A percentile compares a stretch with the other conserved stretches of the same genome.
Evolutionary conservation across 225 moss, liverwort and hornwort genomes (phyloP).

Genomic region (Marchantia paleacea): DNA sequence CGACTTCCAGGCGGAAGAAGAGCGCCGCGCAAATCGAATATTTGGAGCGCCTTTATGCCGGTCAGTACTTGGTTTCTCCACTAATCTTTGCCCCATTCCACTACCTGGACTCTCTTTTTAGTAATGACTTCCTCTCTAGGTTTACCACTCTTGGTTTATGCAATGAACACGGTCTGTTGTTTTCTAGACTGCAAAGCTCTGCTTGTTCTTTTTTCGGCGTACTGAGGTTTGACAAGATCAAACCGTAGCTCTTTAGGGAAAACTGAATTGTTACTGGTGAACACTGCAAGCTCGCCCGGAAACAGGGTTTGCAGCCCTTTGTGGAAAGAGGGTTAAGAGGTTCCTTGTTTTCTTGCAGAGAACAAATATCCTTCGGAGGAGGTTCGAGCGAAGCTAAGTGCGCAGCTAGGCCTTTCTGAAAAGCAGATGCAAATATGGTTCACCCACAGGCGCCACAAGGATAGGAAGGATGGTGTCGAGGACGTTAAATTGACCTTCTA

Average conservation of each 20-base stretch:
- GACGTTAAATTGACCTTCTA: conserved; percentile 66
- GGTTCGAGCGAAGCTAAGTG: conserved; percentile 53
- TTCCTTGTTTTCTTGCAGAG: conserved; percentile 22
- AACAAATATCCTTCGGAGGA: conserved; percentile 74
- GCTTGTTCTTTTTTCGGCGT: too few species aligned
- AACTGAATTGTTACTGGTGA: too few species aligned
- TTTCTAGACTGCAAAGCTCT: too few species aligned
- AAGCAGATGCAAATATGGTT: conserved; percentile 90
- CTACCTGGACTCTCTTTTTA: too few species aligned
- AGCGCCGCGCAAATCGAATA: conserved; percentile 63
- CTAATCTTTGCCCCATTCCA: too few species aligned
- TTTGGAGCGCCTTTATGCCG: conserved; percentile 66
- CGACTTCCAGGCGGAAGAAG: conserved; percentile 70
- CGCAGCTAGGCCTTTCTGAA: conserved; percentile 65
- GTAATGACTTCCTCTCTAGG: too few species aligned
- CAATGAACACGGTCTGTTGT: too few species aligned
- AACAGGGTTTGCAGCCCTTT: too few species aligned
- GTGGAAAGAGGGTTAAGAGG: background rate
- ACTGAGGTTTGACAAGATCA: too few species aligned
- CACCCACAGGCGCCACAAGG: conserved; percentile 79
- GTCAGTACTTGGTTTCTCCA: conserved; percentile 25
- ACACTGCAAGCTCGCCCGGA: too few species aligned
- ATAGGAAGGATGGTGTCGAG: conserved; percentile 72
- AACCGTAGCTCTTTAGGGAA: too few species aligned
- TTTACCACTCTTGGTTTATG: too few species aligned